Evolutionary conservation across 306 rosid species (phyloP), one percentile per base, ranked within the genome.

Genomic region (Carpinus viminea): DNA sequence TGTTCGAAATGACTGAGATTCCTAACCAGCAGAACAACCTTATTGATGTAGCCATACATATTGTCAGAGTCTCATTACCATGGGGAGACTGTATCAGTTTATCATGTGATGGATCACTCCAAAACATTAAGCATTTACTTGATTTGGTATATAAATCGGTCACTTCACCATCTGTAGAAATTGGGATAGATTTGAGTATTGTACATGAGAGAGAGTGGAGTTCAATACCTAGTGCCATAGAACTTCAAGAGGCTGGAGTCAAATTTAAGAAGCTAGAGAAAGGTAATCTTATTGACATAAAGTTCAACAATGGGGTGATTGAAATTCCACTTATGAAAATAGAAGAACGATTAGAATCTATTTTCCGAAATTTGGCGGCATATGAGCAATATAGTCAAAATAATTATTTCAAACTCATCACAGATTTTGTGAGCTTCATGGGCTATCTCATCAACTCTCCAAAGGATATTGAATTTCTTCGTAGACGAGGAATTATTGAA

Each of bases 351-450:
- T 3, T n/a, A 15, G 56, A 15, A 17, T 52, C n/a, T 12, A 15
- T 52, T n/a, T 52, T 8, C 3, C 18, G n/a, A 11, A n/a, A n/a
- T n/a, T 7, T 76, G 10, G n/a, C n/a, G 4, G 65, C 59, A 7
- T 76, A 46, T 36, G 80, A 76, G 24, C 74, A 66, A 66, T 65
- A 72, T 11, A 8, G 16, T 34, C 53, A 61, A 24, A 64, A 52
- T 4, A 34, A 7, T n/a, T 4, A 54, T 54, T 2, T 2, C 2
- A 31, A 18, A 3, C 18, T 18, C 16, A 2, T 65, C 21, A 47
- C 12, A 50, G 36, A 51, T 8, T 9, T 50, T 8, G 15, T 36
- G 12, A n/a, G 15, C 0, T 3, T 76, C 12, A 46, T 76, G 11
- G 5, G 65, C 31, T 10, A 17, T 65, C 50, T 76, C 1, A 31